A percentile compares a stretch with the other conserved stretches of the same genome.
Evolutionary conservation across 192 early-diverging fungal species (phyloP).

Genomic region (Podila minutissima): DNA sequence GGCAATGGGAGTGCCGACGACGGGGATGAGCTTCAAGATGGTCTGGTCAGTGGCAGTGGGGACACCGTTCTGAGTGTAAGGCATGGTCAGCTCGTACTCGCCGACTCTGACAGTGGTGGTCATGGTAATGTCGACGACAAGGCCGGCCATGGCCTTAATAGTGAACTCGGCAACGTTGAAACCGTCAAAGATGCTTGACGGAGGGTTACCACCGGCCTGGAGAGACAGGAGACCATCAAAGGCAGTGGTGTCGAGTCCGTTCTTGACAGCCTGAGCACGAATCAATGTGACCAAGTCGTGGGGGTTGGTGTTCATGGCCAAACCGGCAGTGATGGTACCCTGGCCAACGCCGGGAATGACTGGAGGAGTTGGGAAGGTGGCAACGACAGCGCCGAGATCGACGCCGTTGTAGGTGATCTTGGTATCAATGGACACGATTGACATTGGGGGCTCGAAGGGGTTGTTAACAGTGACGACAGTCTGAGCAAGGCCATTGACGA

Average conservation of each 20-base stretch:
- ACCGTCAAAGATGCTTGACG: constrained; percentile 33
- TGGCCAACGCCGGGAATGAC: constrained; percentile 27
- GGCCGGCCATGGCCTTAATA: constrained; percentile 43
- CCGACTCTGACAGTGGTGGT: constrained; percentile 51
- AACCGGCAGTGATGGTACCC: constrained; percentile 41
- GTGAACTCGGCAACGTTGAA: constrained; percentile 53
- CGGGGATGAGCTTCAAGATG: constrained; percentile 51
- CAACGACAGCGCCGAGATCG: constrained; percentile 48
- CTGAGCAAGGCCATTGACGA: constrained; percentile 44
- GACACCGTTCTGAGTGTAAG: constrained; percentile 51
- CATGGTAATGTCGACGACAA: constrained; percentile 54
- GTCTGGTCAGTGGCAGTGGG: constrained; percentile 45
- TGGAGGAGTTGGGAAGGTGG: constrained; percentile 51
- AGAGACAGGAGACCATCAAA: constrained; percentile 53
- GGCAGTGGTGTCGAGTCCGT: constrained; percentile 42
- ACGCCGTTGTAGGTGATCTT: constrained; percentile 44
- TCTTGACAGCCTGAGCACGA: constrained; percentile 40
- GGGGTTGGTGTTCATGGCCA: constrained; percentile 59
- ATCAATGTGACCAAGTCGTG: constrained; percentile 49
- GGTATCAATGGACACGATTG: constrained; percentile 50
- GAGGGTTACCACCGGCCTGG: constrained; percentile 12
- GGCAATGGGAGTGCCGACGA: constrained; percentile 61
- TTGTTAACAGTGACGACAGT: constrained; percentile 54
- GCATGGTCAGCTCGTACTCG: constrained; percentile 43
- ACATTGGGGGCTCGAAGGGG: constrained; percentile 57